A percentile compares a stretch with the other conserved stretches of the same genome.
These are phyloP conservation scores for Paraglomus occultum DNA, from an alignment of 192 early-diverging fungal genomes.

Conservation along the genomic window DNA sequence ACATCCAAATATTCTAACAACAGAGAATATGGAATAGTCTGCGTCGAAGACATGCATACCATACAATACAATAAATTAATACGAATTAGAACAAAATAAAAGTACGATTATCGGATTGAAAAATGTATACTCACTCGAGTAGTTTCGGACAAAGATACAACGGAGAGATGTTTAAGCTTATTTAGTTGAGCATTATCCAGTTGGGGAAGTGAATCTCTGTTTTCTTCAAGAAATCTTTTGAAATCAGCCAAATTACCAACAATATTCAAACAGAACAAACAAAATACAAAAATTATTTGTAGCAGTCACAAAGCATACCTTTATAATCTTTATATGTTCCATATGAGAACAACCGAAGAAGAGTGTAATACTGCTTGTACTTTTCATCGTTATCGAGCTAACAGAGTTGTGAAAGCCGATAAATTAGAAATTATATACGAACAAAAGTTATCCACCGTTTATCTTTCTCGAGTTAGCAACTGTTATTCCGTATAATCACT, in stretches of 20 bases:
- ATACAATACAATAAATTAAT: not conserved
- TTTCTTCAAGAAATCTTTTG: slow-evolving; percentile 35
- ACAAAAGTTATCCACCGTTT: slow-evolving; percentile 1
- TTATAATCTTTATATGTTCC: slow-evolving; percentile 78
- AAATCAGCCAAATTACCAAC: slow-evolving; percentile 9
- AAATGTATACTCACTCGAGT: slow-evolving; percentile 43
- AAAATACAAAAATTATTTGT: not conserved
- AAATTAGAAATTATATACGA: not conserved
- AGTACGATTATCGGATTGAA: not conserved
- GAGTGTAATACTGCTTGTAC: slow-evolving; percentile 45
- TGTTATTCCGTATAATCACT: not conserved
- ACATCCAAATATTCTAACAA: slow-evolving; percentile 69
- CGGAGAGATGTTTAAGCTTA: slow-evolving; percentile 73
- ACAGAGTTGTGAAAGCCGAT: slow-evolving; percentile 21
- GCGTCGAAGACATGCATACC: not conserved
- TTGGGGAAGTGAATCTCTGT: slow-evolving; percentile 45
- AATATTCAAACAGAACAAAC: not conserved
- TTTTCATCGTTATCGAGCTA: slow-evolving; percentile 51
- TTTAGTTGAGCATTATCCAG: slow-evolving; percentile 46
- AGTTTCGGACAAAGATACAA: slow-evolving; percentile 69
- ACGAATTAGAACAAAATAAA: not conserved
- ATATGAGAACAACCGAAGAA: slow-evolving; percentile 78
- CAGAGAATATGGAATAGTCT: slow-evolving; percentile 69
- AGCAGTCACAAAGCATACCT: slow-evolving; percentile 42
- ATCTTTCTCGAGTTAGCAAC: not conserved